Evolutionary conservation across 331 rosid genomes (phyloP), one percentile per base, ranked within the genome.

Genomic region (Quercus phellos): DNA sequence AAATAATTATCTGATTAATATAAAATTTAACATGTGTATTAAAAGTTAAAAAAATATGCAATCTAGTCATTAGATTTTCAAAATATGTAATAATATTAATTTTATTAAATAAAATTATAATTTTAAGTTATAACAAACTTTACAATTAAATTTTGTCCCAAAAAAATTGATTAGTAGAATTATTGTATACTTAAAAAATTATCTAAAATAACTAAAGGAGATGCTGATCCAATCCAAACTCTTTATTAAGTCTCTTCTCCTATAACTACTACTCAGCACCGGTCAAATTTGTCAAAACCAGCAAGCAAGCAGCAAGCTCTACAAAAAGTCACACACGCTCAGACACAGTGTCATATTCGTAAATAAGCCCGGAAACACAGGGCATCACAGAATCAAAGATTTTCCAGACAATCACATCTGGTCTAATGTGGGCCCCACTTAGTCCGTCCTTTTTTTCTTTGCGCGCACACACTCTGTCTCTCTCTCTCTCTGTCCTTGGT

Each of bases 281-380:
- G 30, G 43, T 63, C 69, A 63, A 29, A 29, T 3, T 19, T 1
- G 68, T 5, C 68, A 61, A 60, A 61, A 38, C 68, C 43, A 16
- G 4, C 21, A 7, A 46, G 53, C 53, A 2, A 24, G 26, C 53
- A 2, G 53, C 53, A 1, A 46, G 16, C 69, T 6, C 11, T 1
- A 26, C 35, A 14, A 30, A 63, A 29, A 29, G 32, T 9, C 7
- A 46, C 6, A 6, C 43, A 63, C 69, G 0, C 22, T 29, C 69
- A 46, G 1, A 46, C 0, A 46, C 38, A 80, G 85, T 85, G 86
- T 60, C 81, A 84, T 35, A 19, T n/a, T 60, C 74, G 91, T 89
- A 85, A 84, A 56, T 87, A 81, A 30, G 2, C 18, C 19, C 24
- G 1, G 61, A 21, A 8, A 9, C n/a, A 64, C 10, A 66, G 88